Conservation (phyloP, 75 land plant species). For the Pinus tabuliformis region DNA sequence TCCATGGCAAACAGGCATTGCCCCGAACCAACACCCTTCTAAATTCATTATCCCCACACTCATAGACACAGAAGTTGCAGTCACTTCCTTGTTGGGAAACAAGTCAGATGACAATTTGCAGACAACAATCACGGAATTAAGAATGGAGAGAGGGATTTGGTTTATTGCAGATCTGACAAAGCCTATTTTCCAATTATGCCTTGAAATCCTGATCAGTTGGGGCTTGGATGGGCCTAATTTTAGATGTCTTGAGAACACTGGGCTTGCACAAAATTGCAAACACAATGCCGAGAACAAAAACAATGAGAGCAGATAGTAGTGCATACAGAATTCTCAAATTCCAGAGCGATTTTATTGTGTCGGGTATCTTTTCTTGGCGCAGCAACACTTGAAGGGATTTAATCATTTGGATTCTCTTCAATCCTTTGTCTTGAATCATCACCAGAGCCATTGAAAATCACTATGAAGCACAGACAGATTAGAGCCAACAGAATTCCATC, state of each 20-base stretch:
- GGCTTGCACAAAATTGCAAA: constrained; percentile 60
- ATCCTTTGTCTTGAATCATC: constrained; percentile 24
- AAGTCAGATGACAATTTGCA: constrained; percentile 77
- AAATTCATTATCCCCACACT: constrained; percentile 84
- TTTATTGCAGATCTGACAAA: constrained; percentile 85
- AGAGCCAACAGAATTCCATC: constrained; percentile 71
- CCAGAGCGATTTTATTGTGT: background rate
- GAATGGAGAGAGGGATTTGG: constrained; percentile 80
- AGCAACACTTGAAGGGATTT: background rate
- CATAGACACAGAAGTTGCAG: constrained; percentile 57
- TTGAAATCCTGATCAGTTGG: constrained; percentile 34
- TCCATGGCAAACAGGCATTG: constrained; percentile 84
- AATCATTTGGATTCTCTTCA: background rate
- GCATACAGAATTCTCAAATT: constrained; percentile 17
- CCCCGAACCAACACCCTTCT: constrained; percentile 92
- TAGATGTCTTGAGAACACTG: constrained; percentile 21
- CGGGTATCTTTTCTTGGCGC: background rate
- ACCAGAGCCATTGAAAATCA: constrained; percentile 33
- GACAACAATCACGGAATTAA: constrained; percentile 91
- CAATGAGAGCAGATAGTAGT: constrained; percentile 76
- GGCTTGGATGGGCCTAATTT: constrained; percentile 53
- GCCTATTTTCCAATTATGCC: constrained; percentile 60
- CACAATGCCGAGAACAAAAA: constrained; percentile 62
- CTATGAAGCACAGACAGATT: constrained; percentile 48
- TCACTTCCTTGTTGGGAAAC: constrained; percentile 59